phyloP scores from a whole-genome alignment of 2,329 filamentous ascomycete species.

The Nothophaeocryptopus gaeumannii region DNA sequence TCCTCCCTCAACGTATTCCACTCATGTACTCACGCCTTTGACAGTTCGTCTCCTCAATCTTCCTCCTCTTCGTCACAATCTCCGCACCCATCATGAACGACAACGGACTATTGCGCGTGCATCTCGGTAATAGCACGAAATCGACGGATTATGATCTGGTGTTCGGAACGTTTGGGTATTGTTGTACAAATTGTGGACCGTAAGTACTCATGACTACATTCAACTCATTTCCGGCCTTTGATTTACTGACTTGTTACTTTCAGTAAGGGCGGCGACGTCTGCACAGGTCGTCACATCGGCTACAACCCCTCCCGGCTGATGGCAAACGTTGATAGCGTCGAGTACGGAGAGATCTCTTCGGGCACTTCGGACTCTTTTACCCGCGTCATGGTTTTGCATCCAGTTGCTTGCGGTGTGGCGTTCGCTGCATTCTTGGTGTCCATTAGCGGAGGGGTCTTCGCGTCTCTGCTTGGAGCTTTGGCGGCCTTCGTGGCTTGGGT shows the following conservation, averaged over 20 bases:
- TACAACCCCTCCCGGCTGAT: constrained; percentile 55
- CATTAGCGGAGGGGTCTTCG: constrained; percentile 51
- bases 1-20: too few relatives aligned
- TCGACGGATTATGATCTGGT: constrained; percentile 41
- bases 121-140: constrained; percentile 38
- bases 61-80: constrained; percentile 59
- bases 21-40: not conserved
- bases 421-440: constrained; percentile 60
- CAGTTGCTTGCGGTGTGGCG: constrained; percentile 55
- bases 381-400: constrained; percentile 60
- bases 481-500: constrained; percentile 52
- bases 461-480: constrained; percentile 52
- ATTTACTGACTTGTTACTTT: not conserved
- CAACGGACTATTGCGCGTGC: constrained; percentile 55
- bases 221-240: not conserved
- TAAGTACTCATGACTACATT: constrained; percentile 25
- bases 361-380: constrained; percentile 35
- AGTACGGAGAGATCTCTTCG: constrained; percentile 45
- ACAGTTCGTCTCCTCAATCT: constrained; percentile 50
- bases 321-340: constrained; percentile 35
- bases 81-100: constrained; percentile 58
- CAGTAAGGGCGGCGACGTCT: constrained; percentile 39
- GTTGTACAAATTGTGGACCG: constrained; percentile 36
- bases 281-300: constrained; percentile 52
- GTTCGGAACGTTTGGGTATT: constrained; percentile 63